phyloP scores from a whole-genome alignment of 768 basidiomycete genomes.

The Favolaschia claudopus region DNA sequence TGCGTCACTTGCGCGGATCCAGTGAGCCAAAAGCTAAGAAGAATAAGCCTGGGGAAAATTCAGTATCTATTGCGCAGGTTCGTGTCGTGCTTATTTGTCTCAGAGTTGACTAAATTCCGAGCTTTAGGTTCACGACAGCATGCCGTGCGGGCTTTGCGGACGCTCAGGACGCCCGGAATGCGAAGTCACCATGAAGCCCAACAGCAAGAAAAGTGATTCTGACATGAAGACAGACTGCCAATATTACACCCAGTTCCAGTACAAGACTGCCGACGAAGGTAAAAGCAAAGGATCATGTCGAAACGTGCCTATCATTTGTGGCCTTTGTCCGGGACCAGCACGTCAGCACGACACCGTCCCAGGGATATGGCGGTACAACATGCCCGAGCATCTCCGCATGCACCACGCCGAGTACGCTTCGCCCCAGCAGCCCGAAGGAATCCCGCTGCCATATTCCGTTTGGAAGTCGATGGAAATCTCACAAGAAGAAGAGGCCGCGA shows the following conservation, averaged over 20 bases:
- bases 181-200: not conserved
- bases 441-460: not conserved
- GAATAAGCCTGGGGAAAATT: too few relatives aligned
- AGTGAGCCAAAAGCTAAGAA: too few relatives aligned
- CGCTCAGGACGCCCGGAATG: not conserved
- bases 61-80: too few relatives aligned
- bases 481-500: not conserved
- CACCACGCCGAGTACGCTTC: not conserved
- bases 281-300: not conserved
- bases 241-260: not conserved
- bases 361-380: not conserved
- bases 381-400: not conserved
- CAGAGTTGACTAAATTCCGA: not conserved
- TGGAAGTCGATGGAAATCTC: not conserved
- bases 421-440: not conserved
- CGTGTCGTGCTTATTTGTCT: too few relatives aligned
- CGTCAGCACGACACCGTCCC: not conserved
- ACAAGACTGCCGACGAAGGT: not conserved
- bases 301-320: not conserved
- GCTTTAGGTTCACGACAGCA: not conserved
- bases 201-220: not conserved
- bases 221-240: not conserved
- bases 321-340: not conserved
- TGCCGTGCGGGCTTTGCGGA: not conserved
- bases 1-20: not conserved